A percentile compares a stretch with the other conserved stretches of the same genome.
These are phyloP conservation scores for Podaxis sp. DNA, from an alignment of 768 basidiomycete species.

Conservation along the genomic window DNA sequence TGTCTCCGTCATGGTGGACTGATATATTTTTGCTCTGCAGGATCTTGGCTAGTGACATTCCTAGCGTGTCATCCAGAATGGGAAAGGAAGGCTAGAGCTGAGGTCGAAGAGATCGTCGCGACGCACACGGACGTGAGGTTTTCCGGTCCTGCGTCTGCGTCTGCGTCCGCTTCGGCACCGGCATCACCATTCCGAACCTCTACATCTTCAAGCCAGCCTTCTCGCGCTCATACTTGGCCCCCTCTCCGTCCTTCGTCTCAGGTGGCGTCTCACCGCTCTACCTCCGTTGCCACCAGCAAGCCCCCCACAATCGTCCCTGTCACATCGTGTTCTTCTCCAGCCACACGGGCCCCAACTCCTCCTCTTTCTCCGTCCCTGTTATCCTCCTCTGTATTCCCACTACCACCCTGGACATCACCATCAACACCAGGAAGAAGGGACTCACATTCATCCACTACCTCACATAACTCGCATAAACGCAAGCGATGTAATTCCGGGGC, in stretches of 20 bases:
- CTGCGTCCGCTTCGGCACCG: background rate
- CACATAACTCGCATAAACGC: slow-evolving; percentile 7
- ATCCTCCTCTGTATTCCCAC: background rate
- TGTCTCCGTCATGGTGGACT: background rate
- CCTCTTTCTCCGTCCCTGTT: background rate
- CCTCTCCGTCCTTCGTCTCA: slow-evolving; percentile 16
- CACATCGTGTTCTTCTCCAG: background rate
- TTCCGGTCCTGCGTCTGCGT: background rate
- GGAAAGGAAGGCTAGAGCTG: slow-evolving; percentile 54
- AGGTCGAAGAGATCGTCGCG: slow-evolving; percentile 53
- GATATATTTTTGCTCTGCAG: slow-evolving; percentile 23
- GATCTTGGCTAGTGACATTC: slow-evolving; percentile 73
- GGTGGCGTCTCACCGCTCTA: slow-evolving; percentile 9
- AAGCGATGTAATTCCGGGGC: slow-evolving; percentile 12
- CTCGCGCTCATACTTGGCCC: background rate
- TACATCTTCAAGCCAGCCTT: background rate
- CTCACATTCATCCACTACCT: background rate
- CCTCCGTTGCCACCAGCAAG: background rate
- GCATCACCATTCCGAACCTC: background rate
- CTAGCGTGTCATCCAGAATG: slow-evolving; percentile 65
- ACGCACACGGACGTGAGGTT: slow-evolving; percentile 25
- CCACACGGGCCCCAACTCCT: background rate
- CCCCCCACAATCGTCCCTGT: slow-evolving; percentile 16
- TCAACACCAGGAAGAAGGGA: background rate
- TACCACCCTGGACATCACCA: background rate